Conservation (phyloP, 306 rosid species). For the Hippophae gyantsensis region DNA sequence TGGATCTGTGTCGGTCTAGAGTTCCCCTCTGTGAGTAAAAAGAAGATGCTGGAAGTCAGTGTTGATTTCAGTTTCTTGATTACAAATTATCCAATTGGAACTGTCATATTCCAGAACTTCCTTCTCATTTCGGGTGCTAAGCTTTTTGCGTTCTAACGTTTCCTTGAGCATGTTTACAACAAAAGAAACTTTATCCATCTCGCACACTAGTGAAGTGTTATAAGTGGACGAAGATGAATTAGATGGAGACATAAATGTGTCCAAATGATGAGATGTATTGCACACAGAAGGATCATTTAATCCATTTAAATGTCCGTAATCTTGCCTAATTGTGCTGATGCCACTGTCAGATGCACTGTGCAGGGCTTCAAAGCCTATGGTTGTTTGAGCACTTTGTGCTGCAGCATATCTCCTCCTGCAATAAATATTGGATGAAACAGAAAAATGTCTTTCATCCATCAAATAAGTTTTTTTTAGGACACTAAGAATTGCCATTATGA, state of each 20-base stretch:
- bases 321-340: conserved; percentile 32
- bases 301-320: conserved; percentile 35
- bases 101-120: conserved; percentile 39
- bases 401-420: conserved; percentile 69
- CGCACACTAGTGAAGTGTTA: conserved; percentile 41
- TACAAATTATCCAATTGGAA: conserved; percentile 26
- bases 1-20: no score
- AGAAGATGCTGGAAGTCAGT: background rate
- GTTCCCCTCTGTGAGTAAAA: no score
- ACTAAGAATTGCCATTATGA: no score
- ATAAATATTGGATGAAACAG: background rate
- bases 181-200: conserved; percentile 73
- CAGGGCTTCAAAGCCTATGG: conserved; percentile 42
- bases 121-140: conserved; percentile 38
- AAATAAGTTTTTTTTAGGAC: no score
- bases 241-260: conserved; percentile 58
- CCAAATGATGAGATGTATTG: conserved; percentile 54
- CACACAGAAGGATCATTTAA: conserved; percentile 37
- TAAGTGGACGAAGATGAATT: conserved; percentile 68
- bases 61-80: conserved; percentile 38
- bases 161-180: conserved; percentile 88
- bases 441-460: no score
- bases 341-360: conserved; percentile 36
- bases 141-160: conserved; percentile 69
- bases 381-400: conserved; percentile 52